A percentile compares a stretch with the other conserved stretches of the same genome.
phyloP scores from a whole-genome alignment of 768 basidiomycete genomes.

The Lactarius pseudohatsudake region DNA sequence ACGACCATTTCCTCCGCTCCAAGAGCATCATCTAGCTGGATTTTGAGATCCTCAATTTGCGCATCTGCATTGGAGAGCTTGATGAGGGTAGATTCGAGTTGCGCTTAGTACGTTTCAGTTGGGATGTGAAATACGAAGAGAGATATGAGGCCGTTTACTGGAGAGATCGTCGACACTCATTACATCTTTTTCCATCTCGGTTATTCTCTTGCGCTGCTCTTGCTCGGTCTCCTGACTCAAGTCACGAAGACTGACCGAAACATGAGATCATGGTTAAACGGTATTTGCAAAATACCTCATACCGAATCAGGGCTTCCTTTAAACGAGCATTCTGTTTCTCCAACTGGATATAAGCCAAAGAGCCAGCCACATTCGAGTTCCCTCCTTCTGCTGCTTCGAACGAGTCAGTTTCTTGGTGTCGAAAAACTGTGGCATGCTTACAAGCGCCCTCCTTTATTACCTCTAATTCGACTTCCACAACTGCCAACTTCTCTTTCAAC shows the following conservation, averaged over 20 bases:
- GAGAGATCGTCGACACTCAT: conserved; percentile 76
- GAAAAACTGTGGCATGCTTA: conserved; percentile 15
- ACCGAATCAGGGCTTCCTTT: conserved; percentile 92
- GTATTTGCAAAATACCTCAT: conserved; percentile 28
- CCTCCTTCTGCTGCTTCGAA: conserved; percentile 34
- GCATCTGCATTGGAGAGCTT: conserved; percentile 86
- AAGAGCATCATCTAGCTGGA: conserved; percentile 91
- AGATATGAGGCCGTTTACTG: conserved; percentile 42
- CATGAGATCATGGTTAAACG: conserved; percentile 9
- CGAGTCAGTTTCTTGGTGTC: conserved; percentile 1
- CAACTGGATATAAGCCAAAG: conserved; percentile 76
- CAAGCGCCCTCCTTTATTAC: conserved; percentile 64
- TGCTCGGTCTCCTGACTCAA: conserved; percentile 84
- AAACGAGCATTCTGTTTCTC: conserved; percentile 96
- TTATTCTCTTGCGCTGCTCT: conserved; percentile 75
- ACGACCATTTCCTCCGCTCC: conserved; percentile 97
- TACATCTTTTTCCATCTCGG: conserved; percentile 90
- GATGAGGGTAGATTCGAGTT: conserved; percentile 76
- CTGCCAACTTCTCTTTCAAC: conserved; percentile 72
- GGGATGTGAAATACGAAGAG: conserved; percentile 14
- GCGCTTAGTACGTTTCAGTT: conserved; percentile 45
- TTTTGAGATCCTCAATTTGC: conserved; percentile 91
- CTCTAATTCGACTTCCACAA: conserved; percentile 79
- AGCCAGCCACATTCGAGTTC: conserved; percentile 47
- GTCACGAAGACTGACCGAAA: conserved; percentile 68